A percentile compares a stretch with the other conserved stretches of the same genome.
Conservation (phyloP, 2,329 filamentous ascomycete genomes). For the Fusarium sp. region DNA sequence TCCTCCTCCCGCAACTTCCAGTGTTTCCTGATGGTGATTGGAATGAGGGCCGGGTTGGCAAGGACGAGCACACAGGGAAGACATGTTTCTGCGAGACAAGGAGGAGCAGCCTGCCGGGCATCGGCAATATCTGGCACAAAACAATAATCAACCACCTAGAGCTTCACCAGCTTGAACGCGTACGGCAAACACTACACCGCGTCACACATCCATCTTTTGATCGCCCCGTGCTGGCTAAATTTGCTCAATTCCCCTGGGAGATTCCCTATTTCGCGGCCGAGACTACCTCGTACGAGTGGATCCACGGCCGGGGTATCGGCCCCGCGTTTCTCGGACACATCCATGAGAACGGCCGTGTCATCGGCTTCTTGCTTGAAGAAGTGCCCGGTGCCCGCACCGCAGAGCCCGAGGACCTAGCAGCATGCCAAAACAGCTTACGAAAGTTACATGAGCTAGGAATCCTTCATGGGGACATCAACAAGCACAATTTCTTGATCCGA, state of each 20-base stretch:
- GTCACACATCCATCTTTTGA: slow-evolving; percentile 46
- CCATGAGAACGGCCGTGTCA: slow-evolving; percentile 51
- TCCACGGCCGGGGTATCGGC: slow-evolving; percentile 48
- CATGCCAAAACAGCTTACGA: slow-evolving; percentile 47
- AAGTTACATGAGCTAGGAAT: slow-evolving; percentile 52
- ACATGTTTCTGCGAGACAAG: slow-evolving; percentile 49
- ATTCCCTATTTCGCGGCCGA: slow-evolving; percentile 51
- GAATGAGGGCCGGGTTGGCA: slow-evolving; percentile 57
- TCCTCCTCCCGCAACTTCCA: slow-evolving; percentile 54
- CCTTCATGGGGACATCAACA: slow-evolving; percentile 55
- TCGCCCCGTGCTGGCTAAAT: slow-evolving; percentile 45
- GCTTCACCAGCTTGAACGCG: slow-evolving; percentile 41
- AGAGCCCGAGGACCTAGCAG: slow-evolving; percentile 48
- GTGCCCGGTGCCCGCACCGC: slow-evolving; percentile 46
- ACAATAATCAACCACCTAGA: slow-evolving; percentile 54
- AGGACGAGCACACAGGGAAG: slow-evolving; percentile 42
- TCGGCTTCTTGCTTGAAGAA: slow-evolving; percentile 50
- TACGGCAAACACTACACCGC: slow-evolving; percentile 50
- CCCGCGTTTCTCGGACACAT: slow-evolving; percentile 52
- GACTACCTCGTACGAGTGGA: slow-evolving; percentile 52
- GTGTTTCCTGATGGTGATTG: slow-evolving; percentile 57
- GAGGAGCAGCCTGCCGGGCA: slow-evolving; percentile 49
- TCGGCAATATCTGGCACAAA: slow-evolving; percentile 55
- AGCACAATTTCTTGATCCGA: slow-evolving; percentile 53
- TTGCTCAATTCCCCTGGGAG: slow-evolving; percentile 51